Base-by-base conservation (phyloP, 441 rosid genomes). In the Codiaeum variegatum region DNA sequence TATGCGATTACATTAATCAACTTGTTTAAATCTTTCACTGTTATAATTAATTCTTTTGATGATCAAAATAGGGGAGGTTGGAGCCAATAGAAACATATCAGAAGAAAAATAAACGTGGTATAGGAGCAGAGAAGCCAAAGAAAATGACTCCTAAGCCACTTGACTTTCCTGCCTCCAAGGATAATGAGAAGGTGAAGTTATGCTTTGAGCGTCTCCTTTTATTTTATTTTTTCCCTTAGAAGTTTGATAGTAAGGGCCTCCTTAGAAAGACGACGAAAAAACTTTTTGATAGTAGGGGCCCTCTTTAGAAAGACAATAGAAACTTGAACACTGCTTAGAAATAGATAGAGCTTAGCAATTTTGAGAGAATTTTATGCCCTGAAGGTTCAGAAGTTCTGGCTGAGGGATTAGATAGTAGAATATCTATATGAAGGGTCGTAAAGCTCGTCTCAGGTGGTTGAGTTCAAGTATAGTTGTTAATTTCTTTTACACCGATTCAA, bases 91-190 rank as follows among this genome's bases (percentile, higher is more conserved):
- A 85, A 81, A 52, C 92, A 44, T 70, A 73, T 62, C 59, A 79
- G 77, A 94, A 91, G 81, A 80, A 83, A 61, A 88, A 94, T 78
- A 94, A 90, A 78, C 86, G 88, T 31, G 98, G 97, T 49, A 59
- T 94, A 12, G 98, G 98, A 78, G 87, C 94, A 31, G 87, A 79
- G 54, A 72, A 67, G 68, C 73, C 68, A 23, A 87, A 84, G 83
- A 86, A 82, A 74, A 87, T 77, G 70, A 77, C 49, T 2, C 58
- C 68, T 67, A 84, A 81, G 44, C 71, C 79, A 46, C 72, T 26
- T 60, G 71, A 74, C 55, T 49, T 76, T 28, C 28, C 66, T 32
- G 58, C 19, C 24, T 80, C 87, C 29, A 77, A 73, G 58, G 67
- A 76, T 52, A 72, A 42, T 23, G 77, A 75, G 6, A 76, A 79